Evolutionary conservation across 371 early-diverging fungal genomes (phyloP).

Genomic region (Lichtheimia corymbifera): DNA sequence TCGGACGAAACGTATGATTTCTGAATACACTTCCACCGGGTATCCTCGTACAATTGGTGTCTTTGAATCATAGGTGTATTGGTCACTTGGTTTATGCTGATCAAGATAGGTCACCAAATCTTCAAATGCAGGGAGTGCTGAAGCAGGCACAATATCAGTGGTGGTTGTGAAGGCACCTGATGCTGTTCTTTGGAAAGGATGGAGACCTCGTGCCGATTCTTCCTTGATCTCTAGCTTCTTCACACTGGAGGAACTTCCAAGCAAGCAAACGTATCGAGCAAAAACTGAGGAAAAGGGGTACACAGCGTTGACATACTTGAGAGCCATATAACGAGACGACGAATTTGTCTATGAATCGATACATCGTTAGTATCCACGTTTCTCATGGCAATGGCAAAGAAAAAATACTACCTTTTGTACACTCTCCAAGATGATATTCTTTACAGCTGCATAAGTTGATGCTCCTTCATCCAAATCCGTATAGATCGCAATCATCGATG

Average conservation of each 20-base stretch:
- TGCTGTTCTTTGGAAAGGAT: conserved; percentile 38
- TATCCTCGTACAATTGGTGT: conserved; percentile 47
- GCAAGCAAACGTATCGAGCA: conserved; percentile 75
- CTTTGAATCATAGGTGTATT: conserved; percentile 37
- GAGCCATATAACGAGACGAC: conserved; percentile 54
- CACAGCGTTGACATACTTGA: conserved; percentile 73
- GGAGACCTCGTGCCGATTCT: conserved; percentile 62
- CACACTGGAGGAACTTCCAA: conserved; percentile 63
- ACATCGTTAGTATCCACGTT: neutral
- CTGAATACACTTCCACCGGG: conserved; percentile 60
- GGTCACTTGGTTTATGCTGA: conserved; percentile 30
- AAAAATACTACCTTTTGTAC: conserved; percentile 63
- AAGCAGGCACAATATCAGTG: conserved; percentile 29
- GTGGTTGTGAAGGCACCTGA: conserved; percentile 21
- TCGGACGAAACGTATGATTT: conserved; percentile 57
- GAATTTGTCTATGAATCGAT: conserved; percentile 28
- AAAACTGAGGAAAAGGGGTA: conserved; percentile 75
- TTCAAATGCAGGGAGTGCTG: conserved; percentile 49
- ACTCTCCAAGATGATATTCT: conserved; percentile 54
- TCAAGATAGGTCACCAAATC: conserved; percentile 49
- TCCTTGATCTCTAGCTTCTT: conserved; percentile 77
- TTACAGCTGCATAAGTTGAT: conserved; percentile 46
- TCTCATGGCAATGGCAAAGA: neutral
- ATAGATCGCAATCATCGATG: conserved; percentile 79
- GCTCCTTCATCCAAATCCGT: conserved; percentile 36